Base-by-base conservation (phyloP, 768 basidiomycete genomes). In the Collybia sp. region DNA sequence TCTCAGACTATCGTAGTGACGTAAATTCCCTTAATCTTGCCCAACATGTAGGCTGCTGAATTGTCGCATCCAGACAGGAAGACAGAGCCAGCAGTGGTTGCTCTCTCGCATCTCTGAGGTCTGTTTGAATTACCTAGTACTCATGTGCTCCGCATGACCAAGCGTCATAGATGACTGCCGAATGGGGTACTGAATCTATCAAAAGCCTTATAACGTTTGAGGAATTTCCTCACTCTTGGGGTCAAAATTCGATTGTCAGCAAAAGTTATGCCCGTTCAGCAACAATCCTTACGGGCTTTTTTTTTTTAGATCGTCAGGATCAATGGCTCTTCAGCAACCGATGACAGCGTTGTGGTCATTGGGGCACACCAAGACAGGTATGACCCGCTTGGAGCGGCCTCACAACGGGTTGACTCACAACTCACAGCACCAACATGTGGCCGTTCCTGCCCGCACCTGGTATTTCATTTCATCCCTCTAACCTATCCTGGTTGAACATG, bases 281-380 rank as follows among this genome's bases (percentile, higher is more conserved):
- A 40, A 37, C 53, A 40, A 42, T 32, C 42, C 44, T 42, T 18
- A 12, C 11, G 39, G 36, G 33, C n/a, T n/a, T n/a, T n/a, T n/a
- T n/a, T n/a, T 47, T n/a, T 53, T 43, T 54, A 91, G 88, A 82
- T 93, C 54, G 73, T 81, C 40, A 77, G 78, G 58, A 86, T 93
- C 58, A 80, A 83, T 57, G 90, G 90, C 43, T 78, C 84, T 19
- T 80, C 83, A 13, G 59, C 70, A 10, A 64, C 59, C 13, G 81
- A 87, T 55, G 76, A 84, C 44, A 72, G 75, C 13, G 72, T 82
- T 40, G 73, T 93, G 31, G 70, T 93, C 50, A 69, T 93, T 53
- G 75, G 79, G 33, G 91, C 91, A 36, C 91, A 93, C 63, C 88
- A 85, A 61, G 91, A 93, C 61, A 89, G 88, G 85, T 80, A 56